Base-by-base conservation (phyloP, 1,284 basidiomycete species). In the Pseudomicrostroma phylloplanum region DNA sequence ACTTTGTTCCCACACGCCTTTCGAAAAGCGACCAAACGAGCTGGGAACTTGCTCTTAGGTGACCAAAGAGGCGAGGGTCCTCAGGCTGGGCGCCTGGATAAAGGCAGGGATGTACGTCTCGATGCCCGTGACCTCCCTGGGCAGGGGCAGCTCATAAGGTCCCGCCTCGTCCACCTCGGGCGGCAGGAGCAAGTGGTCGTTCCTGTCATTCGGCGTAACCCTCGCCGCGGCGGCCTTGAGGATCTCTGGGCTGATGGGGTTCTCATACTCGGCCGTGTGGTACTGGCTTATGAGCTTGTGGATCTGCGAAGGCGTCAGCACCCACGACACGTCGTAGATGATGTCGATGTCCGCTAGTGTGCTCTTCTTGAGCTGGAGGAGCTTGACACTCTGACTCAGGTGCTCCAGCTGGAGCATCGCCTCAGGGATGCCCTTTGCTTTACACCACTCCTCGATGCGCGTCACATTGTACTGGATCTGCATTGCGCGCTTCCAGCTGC, bases 321-420 rank as follows among this genome's bases (percentile, higher is more conserved):
- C 98, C 96, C 96, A 98, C 84, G 93, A 98, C 60, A 98, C 94
- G 79, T 96, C 80, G 67, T 96, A 98, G 73, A 97, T 94, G 73
- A 98, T 97, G 80, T 98, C 92, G 68, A 97, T 96, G 79, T 97
- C 76, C 60, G 70, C 69, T 65, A 80, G 62, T 25, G 77, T 67
- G 62, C 89, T 94, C 85, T 99, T 99, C 84, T 98, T 99, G 74
- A 99, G 84, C 80, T 99, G 96, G 25, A 99, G 83, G 62, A 99
- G 83, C 82, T 99, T 99, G 73, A 96, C 97, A 49, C 96, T 94
- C 82, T 99, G 96, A 91, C 97, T 96, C 80, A 99, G 86, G 80
- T 98, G 94, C 82, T 98, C 96, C 58, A 98, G 84, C 80, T 98
- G 96, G 42, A 99, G 84, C 13, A 92, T 92, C 21, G 96, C 96